Evolutionary conservation across 2,329 filamentous ascomycete species (phyloP), one percentile per base, ranked within the genome.

Genomic region (Colletotrichum tropicale): DNA sequence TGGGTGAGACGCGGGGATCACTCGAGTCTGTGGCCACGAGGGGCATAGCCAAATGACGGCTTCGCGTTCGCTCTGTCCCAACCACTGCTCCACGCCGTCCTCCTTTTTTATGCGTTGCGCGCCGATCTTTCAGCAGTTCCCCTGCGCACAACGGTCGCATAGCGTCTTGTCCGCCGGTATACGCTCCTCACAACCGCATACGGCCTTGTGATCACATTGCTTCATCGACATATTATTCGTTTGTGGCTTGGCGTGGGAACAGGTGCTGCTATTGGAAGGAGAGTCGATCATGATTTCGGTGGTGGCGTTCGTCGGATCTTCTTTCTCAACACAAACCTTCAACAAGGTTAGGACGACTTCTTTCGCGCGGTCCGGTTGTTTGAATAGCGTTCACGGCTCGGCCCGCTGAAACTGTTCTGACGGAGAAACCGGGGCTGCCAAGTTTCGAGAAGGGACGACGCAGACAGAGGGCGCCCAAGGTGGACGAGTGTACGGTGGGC

Each of bases 121-220:
- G 8, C 52, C 34, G 10, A 21, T 16, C 43, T 21, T 7, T 75
- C 61, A 76, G 58, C 75, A 77, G 5, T 71, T 64, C 8, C 72
- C 70, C 38, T 76, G 72, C 24, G 66, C 73, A 66, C 76, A 79
- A 26, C 72, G 58, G 30, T 66, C 61, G 71, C 76, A 79, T 65
- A 78, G 72, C 28, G 70, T 78, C 30, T 79, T 75, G 58, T 70
- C 76, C 48, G 76, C 75, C 15, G 77, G 70, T 65, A 78, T 75
- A 18, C 74, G 70, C 55, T 71, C 67, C 36, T 70, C 52, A 66
- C 78, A 79, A 15, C 70, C 71, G 66, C 78, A 78, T 34, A 75
- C 73, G 36, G 62, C 58, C 18, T 77, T 58, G 73, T 79, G 78
- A 56, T 79, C 78, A 52, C 78, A 79, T 24, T 71, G 70, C 61